Conservation (phyloP, 2,329 filamentous ascomycete species). For the Lachnellula cervina region DNA sequence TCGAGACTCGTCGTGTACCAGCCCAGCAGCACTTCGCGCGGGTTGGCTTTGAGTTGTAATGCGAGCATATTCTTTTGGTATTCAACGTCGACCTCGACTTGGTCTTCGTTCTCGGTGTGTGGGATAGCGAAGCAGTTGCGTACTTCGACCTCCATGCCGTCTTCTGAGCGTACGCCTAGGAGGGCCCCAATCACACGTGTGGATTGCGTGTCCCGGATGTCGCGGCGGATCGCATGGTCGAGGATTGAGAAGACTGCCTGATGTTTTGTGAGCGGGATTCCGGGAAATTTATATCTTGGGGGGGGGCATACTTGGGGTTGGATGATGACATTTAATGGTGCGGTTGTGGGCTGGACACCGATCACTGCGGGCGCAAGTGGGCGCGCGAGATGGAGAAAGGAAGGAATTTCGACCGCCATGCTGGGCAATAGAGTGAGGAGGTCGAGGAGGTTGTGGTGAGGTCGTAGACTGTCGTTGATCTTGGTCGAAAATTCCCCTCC, state of each 20-base stretch:
- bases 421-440: constrained; percentile 41
- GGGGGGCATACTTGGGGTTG: constrained; percentile 77
- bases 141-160: constrained; percentile 94
- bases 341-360: constrained; percentile 77
- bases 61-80: constrained; percentile 99
- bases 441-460: constrained; percentile 11
- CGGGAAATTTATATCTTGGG: background rate
- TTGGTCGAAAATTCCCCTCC: constrained; percentile 14
- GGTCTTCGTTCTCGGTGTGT: constrained; percentile 96
- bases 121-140: constrained; percentile 96
- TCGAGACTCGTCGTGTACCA: constrained; percentile 98
- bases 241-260: constrained; percentile 71
- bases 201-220: constrained; percentile 62
- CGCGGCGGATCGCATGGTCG: constrained; percentile 87
- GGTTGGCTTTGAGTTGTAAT: constrained; percentile 87
- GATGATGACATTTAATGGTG: constrained; percentile 89
- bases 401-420: constrained; percentile 74
- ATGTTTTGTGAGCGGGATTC: constrained; percentile 23
- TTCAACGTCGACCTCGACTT: constrained; percentile 99
- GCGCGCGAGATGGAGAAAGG: constrained; percentile 91
- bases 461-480: constrained; percentile 6
- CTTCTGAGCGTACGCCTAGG: constrained; percentile 87
- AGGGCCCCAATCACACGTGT: constrained; percentile 96
- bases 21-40: constrained; percentile 88
- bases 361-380: constrained; percentile 79